A percentile compares a stretch with the other conserved stretches of the same genome.
Evolutionary conservation across 495 filamentous ascomycete genomes (phyloP).

Genomic region (Penicillium coprophilum): DNA sequence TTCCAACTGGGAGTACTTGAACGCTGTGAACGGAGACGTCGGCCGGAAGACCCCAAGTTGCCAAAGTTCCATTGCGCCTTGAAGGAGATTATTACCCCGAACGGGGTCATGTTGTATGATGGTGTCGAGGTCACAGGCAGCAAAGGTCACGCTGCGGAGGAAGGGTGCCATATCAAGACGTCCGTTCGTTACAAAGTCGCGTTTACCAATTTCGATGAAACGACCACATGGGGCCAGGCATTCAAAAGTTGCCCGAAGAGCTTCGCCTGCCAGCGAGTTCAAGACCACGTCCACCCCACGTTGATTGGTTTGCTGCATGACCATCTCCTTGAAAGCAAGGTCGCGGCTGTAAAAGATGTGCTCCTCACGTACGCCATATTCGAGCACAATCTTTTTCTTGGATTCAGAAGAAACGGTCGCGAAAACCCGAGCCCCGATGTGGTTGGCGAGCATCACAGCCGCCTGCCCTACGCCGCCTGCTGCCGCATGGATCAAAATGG

Average conservation of each 20-base stretch:
- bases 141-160: neutral
- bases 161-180: neutral
- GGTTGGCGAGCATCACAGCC: neutral
- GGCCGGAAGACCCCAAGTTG: too few species aligned
- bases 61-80: neutral
- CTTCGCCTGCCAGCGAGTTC: neutral
- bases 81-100: neutral
- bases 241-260: neutral
- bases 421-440: constrained; percentile 4
- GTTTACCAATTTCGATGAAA: neutral
- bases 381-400: constrained; percentile 1
- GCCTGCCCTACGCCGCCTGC: constrained; percentile 8
- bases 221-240: neutral
- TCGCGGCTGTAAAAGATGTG: constrained; percentile 5
- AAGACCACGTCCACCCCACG: constrained; percentile 1
- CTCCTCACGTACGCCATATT: constrained; percentile 2
- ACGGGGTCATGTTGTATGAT: neutral
- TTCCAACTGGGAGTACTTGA: too few species aligned
- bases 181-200: neutral
- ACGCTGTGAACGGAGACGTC: too few species aligned
- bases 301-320: neutral
- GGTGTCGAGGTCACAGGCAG: neutral
- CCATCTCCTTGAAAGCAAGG: neutral
- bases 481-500: constrained; percentile 7
- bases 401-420: neutral